A percentile compares a stretch with the other conserved stretches of the same genome.
Evolutionary conservation across 495 filamentous ascomycete genomes (phyloP).

Genomic region (Xylaria palmicola): DNA sequence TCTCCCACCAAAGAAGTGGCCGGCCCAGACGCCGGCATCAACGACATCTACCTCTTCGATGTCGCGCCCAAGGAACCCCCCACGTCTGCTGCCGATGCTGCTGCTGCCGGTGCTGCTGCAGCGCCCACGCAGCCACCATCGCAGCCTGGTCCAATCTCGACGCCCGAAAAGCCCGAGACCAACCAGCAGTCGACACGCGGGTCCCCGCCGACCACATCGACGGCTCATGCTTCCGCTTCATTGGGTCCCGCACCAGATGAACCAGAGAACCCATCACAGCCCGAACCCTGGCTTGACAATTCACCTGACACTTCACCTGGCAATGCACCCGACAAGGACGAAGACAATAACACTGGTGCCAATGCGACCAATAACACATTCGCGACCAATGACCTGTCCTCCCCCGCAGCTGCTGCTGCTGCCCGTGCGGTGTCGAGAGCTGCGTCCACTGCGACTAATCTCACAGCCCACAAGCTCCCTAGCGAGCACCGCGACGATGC

Average conservation of each 20-base stretch:
- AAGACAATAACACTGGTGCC: background rate
- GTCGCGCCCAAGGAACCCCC: conserved; percentile 14
- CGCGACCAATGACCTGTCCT: conserved; percentile 62
- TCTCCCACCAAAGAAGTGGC: conserved; percentile 44
- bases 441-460: conserved; percentile 45
- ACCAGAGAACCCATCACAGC: conserved; percentile 23
- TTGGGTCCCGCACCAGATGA: conserved; percentile 14
- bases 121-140: background rate
- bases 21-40: conserved; percentile 42
- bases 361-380: conserved; percentile 52
- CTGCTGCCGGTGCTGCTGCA: background rate
- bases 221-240: background rate
- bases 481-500: conserved; percentile 37
- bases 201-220: background rate
- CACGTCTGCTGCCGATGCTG: background rate
- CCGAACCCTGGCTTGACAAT: conserved; percentile 23
- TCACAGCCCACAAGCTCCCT: conserved; percentile 34
- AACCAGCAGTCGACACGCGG: conserved; percentile 3
- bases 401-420: conserved; percentile 64
- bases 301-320: conserved; percentile 11
- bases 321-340: conserved; percentile 9
- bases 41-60: conserved; percentile 68
- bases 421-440: conserved; percentile 56
- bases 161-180: background rate
- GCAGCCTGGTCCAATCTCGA: background rate